Conservation (phyloP, 129 eudicot species). For the Helichrysum umbraculigerum region DNA sequence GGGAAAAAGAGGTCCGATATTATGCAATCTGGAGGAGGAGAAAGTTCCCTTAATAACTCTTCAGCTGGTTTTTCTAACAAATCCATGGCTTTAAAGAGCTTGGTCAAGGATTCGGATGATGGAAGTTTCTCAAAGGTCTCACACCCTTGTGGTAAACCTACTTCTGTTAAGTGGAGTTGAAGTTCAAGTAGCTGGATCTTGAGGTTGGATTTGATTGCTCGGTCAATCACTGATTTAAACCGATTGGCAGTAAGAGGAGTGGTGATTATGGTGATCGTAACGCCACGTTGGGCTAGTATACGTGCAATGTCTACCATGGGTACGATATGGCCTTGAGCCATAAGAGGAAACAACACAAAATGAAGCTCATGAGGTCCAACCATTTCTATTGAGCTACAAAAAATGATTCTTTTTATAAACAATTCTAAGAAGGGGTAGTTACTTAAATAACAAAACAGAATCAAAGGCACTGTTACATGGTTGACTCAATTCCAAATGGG, state of each 20-base stretch:
- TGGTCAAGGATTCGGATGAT: neutral
- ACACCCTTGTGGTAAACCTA: slow-evolving; percentile 50
- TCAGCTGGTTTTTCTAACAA: slow-evolving; percentile 43
- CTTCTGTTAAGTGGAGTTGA: slow-evolving; percentile 29
- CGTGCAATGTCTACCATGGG: slow-evolving; percentile 56
- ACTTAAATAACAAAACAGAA: neutral
- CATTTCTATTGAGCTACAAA: slow-evolving; percentile 6
- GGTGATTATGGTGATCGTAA: slow-evolving; percentile 40
- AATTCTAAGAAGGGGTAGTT: neutral
- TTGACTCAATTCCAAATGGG: too few species aligned
- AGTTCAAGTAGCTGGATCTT: slow-evolving; percentile 32
- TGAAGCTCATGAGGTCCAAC: slow-evolving; percentile 30
- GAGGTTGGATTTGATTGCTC: slow-evolving; percentile 36
- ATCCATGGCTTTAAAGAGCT: slow-evolving; percentile 30
- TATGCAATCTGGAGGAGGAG: slow-evolving; percentile 52
- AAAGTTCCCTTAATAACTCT: slow-evolving; percentile 24
- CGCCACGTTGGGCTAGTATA: slow-evolving; percentile 46
- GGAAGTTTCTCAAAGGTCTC: slow-evolving; percentile 49
- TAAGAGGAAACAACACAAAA: slow-evolving; percentile 43
- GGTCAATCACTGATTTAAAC: slow-evolving; percentile 28
- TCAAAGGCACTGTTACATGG: too few species aligned
- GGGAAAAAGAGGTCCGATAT: slow-evolving; percentile 44
- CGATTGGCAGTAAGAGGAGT: slow-evolving; percentile 39
- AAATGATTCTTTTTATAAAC: neutral
- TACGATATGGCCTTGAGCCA: slow-evolving; percentile 59